Evolutionary conservation across 2,329 filamentous ascomycete genomes (phyloP).

Genomic region (Colletotrichum tropicicola): DNA sequence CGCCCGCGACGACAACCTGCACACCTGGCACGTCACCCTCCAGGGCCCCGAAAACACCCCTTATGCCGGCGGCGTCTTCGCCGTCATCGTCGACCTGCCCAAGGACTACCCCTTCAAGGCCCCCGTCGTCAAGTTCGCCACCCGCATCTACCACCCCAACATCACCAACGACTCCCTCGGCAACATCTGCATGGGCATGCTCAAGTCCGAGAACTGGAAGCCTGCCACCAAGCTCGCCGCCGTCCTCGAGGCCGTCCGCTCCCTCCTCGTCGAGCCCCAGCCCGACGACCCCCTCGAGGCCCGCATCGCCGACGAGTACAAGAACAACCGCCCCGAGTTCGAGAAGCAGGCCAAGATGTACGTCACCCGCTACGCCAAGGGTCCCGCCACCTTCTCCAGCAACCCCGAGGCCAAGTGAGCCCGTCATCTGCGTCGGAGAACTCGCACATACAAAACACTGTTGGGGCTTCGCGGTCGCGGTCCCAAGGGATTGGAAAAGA

Average conservation of each 20-base stretch:
- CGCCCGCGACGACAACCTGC: constrained; percentile 55
- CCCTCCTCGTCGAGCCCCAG: constrained; percentile 82
- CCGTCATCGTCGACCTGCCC: constrained; percentile 77
- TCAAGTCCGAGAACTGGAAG: constrained; percentile 92
- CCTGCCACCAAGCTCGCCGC: constrained; percentile 79
- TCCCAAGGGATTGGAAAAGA: too few relatives aligned
- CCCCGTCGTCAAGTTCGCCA: constrained; percentile 80
- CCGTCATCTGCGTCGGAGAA: not conserved
- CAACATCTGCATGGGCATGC: constrained; percentile 84
- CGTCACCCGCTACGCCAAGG: constrained; percentile 75
- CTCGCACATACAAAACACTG: not conserved
- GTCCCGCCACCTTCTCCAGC: constrained; percentile 44
- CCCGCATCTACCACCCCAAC: constrained; percentile 96
- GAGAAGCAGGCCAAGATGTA: constrained; percentile 80
- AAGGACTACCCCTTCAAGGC: constrained; percentile 91
- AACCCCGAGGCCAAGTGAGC: not conserved
- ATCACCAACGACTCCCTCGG: constrained; percentile 87
- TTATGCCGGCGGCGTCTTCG: constrained; percentile 76
- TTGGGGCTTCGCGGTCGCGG: too few relatives aligned
- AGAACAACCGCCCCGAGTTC: constrained; percentile 72
- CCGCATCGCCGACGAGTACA: constrained; percentile 86
- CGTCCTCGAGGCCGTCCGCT: constrained; percentile 80
- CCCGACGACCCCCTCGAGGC: constrained; percentile 90
- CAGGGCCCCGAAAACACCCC: constrained; percentile 52
- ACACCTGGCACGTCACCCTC: constrained; percentile 62